phyloP scores from a whole-genome alignment of 2,329 filamentous ascomycete genomes.

The Chlorencoelia australis region DNA sequence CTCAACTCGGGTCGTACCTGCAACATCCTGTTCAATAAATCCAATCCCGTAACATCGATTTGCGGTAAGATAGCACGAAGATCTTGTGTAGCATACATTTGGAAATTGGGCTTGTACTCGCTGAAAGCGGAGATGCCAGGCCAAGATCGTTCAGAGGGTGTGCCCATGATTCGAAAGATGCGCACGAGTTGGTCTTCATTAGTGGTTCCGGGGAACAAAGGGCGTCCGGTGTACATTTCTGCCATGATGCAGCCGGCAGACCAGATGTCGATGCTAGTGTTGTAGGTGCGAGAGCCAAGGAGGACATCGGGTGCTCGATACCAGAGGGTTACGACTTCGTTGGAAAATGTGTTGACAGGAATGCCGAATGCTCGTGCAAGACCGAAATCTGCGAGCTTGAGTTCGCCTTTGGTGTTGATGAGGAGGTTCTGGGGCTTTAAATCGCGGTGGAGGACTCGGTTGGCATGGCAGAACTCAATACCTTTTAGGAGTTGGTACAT shows the following conservation, averaged over 20 bases:
- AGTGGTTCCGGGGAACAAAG: conserved; percentile 91
- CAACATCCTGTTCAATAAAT: conserved; percentile 81
- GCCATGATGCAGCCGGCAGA: conserved; percentile 99
- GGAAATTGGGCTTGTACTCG: conserved; percentile 95
- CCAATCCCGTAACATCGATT: conserved; percentile 78
- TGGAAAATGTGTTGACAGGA: conserved; percentile 95
- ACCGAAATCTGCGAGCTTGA: conserved; percentile 93
- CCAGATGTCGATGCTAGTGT: conserved; percentile 99
- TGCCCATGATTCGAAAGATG: conserved; percentile 98
- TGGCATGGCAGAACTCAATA: conserved; percentile 97
- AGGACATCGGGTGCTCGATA: conserved; percentile 95
- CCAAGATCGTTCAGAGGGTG: conserved; percentile 90
- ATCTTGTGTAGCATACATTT: conserved; percentile 89
- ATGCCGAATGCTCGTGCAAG: conserved; percentile 92
- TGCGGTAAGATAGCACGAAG: conserved; percentile 78
- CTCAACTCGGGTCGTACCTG: conserved; percentile 87
- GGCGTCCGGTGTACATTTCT: conserved; percentile 95
- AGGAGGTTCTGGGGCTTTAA: conserved; percentile 94
- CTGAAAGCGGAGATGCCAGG: conserved; percentile 89
- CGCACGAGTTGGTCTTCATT: conserved; percentile 96
- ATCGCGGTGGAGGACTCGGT: conserved; percentile 89
- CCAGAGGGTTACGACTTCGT: conserved; percentile 96
- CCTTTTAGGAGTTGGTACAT: conserved; percentile 96
- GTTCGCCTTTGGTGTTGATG: conserved; percentile 80
- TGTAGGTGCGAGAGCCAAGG: conserved; percentile 89